Base-by-base conservation (phyloP, 2,329 filamentous ascomycete species). In the Pochonia chlamydosporia region DNA sequence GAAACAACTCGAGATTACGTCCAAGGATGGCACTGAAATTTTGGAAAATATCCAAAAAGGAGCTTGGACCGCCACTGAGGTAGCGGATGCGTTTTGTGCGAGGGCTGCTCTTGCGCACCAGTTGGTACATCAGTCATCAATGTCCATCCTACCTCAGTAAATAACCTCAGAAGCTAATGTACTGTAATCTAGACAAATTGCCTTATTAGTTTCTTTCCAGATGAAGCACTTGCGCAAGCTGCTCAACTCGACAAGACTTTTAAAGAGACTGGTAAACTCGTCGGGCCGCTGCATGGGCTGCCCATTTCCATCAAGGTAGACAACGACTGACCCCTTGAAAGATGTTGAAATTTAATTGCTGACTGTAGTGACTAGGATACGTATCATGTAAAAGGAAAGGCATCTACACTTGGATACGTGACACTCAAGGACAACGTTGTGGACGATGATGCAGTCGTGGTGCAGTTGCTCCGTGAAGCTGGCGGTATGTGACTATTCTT, bases 201-300 rank as follows among this genome's bases (percentile, higher is more conserved):
- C 35, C 36, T 54, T 14, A 51, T 43, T 7, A 49, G 49, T 7
- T 54, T 44, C 40, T 53, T 51, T 40, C 49, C 44, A 5, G 44
- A 52, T 3, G 52, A 54, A 14, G 52, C 25, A 10, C 18, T 54
- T 2, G 25, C 35, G 7, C 40, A 41, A 28, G 50, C 50, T 3
- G 33, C 44, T 10, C 40, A 47, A 18, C 49, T 53, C 1, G 49
- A 53, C 10, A 18, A 28, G 6, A 31, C 20, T 1, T 41, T 52
- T 2, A 37, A 48, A 16, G 36, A 16, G 2, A 46, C 31, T 8
- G 49, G 49, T 1, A 45, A 54, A 25, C 5, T 46, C 0, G 43
- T 45, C 10, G 53, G 47, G 0, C 79, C 81, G 8, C 66, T 87
- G 3, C 82, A 86, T 61, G 83, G 82, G 1, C 63, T 82, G 0